Percentiles rank a stretch among this genome's conserved stretches.
phyloP scores from a whole-genome alignment of 805 yeast genomes.

The Cyberlindnera sargentensis region DNA sequence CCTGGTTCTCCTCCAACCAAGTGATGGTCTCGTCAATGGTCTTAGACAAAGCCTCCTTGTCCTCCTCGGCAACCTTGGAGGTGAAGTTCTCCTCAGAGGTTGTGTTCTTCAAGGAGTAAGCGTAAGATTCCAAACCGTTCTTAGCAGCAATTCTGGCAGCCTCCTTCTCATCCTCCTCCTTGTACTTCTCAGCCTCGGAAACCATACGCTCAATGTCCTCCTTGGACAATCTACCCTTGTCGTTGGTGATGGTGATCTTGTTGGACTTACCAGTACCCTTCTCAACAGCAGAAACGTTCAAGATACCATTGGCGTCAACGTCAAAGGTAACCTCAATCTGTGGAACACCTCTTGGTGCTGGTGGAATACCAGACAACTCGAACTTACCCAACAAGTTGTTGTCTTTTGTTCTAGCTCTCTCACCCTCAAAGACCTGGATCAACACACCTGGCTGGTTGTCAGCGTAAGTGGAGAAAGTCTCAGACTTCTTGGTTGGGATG shows the following conservation, averaged over 20 bases:
- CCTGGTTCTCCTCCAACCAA: constrained; percentile 83
- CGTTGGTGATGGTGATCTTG: constrained; percentile 86
- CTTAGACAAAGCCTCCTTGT: constrained; percentile 80
- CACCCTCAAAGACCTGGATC: constrained; percentile 95
- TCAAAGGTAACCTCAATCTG: constrained; percentile 88
- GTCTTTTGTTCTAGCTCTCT: constrained; percentile 90
- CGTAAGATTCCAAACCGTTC: constrained; percentile 92
- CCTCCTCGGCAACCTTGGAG: constrained; percentile 79
- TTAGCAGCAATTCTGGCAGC: constrained; percentile 86
- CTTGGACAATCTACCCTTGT: constrained; percentile 88
- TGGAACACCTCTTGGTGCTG: constrained; percentile 90
- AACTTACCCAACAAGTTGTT: constrained; percentile 85
- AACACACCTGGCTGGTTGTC: constrained; percentile 94
- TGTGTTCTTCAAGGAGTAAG: constrained; percentile 70
- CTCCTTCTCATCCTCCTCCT: constrained; percentile 82
- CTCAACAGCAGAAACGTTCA: constrained; percentile 81
- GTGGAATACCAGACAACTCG: constrained; percentile 80
- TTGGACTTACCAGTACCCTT: constrained; percentile 93
- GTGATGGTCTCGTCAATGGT: constrained; percentile 82
- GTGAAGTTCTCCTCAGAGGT: constrained; percentile 53
- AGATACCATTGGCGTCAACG: constrained; percentile 80
- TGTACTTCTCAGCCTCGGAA: constrained; percentile 87
- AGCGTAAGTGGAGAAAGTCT: constrained; percentile 91
- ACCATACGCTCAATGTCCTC: constrained; percentile 98
- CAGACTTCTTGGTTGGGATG: constrained; percentile 92